phyloP scores from a whole-genome alignment of 192 early-diverging fungal genomes.

The Lobosporangium transversale region DNA sequence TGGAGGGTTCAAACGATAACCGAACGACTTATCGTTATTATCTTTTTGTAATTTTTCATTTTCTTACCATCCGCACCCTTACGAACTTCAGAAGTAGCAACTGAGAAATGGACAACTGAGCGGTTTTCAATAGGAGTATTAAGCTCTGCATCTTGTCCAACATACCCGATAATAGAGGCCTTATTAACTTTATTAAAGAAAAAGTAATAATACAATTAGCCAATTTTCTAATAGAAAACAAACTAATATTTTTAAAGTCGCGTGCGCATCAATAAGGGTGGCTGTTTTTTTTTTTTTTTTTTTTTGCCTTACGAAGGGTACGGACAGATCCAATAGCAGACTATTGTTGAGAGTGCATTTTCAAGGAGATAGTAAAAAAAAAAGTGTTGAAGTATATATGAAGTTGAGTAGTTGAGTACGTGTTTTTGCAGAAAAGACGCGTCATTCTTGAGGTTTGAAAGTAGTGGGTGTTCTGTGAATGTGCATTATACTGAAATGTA shows the following conservation, averaged over 20 bases:
- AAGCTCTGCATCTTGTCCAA: slow-evolving; percentile 67
- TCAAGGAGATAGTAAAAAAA: neutral
- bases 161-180: slow-evolving; percentile 69
- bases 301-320: slow-evolving; percentile 20
- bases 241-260: neutral
- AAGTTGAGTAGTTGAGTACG: neutral
- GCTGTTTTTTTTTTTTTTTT: neutral
- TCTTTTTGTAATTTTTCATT: no score
- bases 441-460: slow-evolving; percentile 2
- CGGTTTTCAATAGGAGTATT: slow-evolving; percentile 53
- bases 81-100: slow-evolving; percentile 69
- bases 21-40: no score
- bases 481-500: neutral
- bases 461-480: neutral
- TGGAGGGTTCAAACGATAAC: no score
- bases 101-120: slow-evolving; percentile 63
- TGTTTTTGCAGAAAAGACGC: no score
- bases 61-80: slow-evolving; percentile 64
- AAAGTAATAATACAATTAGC: neutral
- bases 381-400: neutral
- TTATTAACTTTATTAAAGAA: slow-evolving; percentile 61
- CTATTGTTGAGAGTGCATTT: neutral
- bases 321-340: slow-evolving; percentile 30
- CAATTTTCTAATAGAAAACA: neutral
- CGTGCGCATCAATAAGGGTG: neutral